Conservation (phyloP, 345 rosid species). For the Sonneratia alba region DNA sequence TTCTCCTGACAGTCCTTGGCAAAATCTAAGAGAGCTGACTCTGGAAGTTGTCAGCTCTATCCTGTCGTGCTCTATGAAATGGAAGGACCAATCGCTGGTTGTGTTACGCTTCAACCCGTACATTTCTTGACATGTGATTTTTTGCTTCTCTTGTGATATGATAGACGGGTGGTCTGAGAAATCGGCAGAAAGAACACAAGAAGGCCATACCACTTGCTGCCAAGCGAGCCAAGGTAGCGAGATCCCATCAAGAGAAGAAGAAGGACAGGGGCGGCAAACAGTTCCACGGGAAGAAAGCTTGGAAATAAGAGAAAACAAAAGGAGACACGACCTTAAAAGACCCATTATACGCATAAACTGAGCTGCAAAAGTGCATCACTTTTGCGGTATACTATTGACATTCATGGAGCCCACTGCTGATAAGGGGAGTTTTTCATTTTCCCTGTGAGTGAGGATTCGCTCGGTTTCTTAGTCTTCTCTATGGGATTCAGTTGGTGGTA, state of each 20-base stretch:
- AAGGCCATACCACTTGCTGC: conserved; percentile 86
- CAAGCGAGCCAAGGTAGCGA: conserved; percentile 45
- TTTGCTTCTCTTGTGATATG: neutral
- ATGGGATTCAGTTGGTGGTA: neutral
- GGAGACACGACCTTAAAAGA: neutral
- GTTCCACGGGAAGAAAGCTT: conserved; percentile 79
- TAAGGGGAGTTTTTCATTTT: neutral
- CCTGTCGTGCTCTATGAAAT: neutral
- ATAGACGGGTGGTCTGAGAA: conserved; percentile 78
- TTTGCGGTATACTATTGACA: too few relatives aligned
- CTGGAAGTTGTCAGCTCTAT: neutral
- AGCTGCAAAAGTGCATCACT: neutral
- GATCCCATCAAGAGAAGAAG: conserved; percentile 41
- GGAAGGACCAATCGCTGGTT: neutral
- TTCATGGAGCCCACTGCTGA: too few relatives aligned
- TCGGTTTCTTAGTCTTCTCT: neutral
- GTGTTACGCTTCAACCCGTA: neutral
- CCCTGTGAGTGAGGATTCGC: neutral
- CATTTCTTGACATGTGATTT: neutral
- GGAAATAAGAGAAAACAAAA: conserved; percentile 36
- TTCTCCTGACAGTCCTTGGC: too few relatives aligned
- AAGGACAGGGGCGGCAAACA: conserved; percentile 52
- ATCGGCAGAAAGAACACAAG: conserved; percentile 77
- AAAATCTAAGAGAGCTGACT: too few relatives aligned
- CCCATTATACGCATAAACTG: neutral